Evolutionary conservation across 2,329 filamentous ascomycete genomes (phyloP), one percentile per base, ranked within the genome.

Genomic region (Ophiostoma himal-ulmi): DNA sequence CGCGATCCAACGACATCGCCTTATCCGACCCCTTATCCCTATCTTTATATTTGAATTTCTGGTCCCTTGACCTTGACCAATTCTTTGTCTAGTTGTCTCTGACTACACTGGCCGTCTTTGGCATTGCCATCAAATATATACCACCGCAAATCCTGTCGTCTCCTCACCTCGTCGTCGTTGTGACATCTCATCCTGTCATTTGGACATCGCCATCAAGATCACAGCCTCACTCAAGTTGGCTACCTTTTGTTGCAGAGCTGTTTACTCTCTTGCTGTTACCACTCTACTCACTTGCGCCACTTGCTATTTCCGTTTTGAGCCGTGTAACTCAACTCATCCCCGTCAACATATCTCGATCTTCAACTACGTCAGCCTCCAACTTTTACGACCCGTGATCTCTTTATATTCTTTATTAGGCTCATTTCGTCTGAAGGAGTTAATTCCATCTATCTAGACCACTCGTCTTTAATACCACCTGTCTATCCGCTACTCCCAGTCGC

Each of bases 1-100:
- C 48, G 20, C 52, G 52, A 57, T 57, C 52, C n/a, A 57, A 57
- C 52, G n/a, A 57, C 52, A 57, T 57, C 52, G 44, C 52, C 10
- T 57, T 26, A 57, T 57, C 4, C 48, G 11, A 10, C 11, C 52
- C 52, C 52, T 10, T 57, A 26, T 30, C 17, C 10, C 17, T 26
- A 3, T 57, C 7, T 26, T 57, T 26, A 17, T 26, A 57, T 11
- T 30, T 10, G 30, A 48, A 7, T 48, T 48, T 39, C 10, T 20
- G 10, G 44, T 48, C 44, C 44, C 44, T 44, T 48, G 20, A 48
- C 17, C 1, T 48, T n/a, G 44, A 20, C 44, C 44, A n/a, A 39
- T n/a, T 22, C 52, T 57, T 57, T 57, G 52, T 57, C 52, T 20
- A 20, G 3, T 26, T 57, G 52, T 57, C 48, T 52, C n/a, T 57